phyloP scores from a whole-genome alignment of 352 stramenopile genomes.

The Pythium aquatile region DNA sequence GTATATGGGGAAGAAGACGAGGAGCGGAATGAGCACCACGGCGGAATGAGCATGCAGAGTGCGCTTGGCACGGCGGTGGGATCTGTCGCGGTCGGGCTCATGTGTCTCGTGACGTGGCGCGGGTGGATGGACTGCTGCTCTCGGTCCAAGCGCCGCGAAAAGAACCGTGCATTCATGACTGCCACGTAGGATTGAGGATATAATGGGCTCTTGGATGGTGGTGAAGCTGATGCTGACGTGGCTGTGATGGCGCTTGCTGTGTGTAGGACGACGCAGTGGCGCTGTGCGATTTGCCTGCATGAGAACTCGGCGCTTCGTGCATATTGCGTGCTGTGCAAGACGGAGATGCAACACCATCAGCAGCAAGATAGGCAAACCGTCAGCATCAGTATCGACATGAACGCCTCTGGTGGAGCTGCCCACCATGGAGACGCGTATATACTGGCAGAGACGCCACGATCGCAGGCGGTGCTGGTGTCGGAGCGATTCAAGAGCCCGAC shows the following conservation, averaged over 20 bases:
- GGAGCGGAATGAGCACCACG: not conserved
- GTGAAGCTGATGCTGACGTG: not conserved
- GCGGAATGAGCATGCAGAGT: constrained; percentile 14
- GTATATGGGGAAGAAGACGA: not conserved
- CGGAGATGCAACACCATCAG: not conserved
- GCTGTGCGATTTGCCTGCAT: constrained; percentile 23
- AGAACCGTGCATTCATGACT: constrained; percentile 13
- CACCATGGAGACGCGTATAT: constrained; percentile 1
- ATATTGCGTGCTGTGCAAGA: constrained; percentile 21
- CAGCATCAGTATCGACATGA: not conserved
- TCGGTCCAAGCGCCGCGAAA: not conserved
- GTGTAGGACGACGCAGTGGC: constrained; percentile 15
- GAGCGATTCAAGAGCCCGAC: constrained; percentile 25
- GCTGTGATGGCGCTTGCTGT: not conserved
- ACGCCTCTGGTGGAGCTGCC: not conserved
- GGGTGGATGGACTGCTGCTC: constrained; percentile 24
- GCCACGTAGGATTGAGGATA: constrained; percentile 7
- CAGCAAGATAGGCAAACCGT: not conserved
- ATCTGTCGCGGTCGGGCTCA: constrained; percentile 16
- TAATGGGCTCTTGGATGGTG: too few relatives aligned
- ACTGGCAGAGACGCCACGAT: constrained; percentile 7
- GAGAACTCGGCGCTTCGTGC: constrained; percentile 12
- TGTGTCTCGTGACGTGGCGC: constrained; percentile 23
- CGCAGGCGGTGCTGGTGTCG: not conserved
- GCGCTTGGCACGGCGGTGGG: constrained; percentile 12